Conservation (phyloP, 1,139 yeast genomes). For the Pichia inconspicua region DNA sequence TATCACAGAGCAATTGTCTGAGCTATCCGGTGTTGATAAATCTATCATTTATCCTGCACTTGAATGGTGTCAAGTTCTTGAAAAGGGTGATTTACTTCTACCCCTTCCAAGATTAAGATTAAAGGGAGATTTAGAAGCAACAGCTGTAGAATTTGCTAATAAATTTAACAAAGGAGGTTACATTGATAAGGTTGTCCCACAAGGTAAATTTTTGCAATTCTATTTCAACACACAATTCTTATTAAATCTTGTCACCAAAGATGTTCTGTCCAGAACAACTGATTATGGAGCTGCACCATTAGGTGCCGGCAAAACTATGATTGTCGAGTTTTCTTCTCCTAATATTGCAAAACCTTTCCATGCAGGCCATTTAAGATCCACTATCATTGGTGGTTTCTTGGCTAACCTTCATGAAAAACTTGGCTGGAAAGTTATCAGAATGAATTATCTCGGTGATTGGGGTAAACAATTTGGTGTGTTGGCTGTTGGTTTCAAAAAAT, state of each 20-base stretch:
- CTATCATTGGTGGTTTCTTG: conserved; percentile 96
- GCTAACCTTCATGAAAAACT: conserved; percentile 81
- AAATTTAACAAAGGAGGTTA: conserved; percentile 60
- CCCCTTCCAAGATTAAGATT: conserved; percentile 91
- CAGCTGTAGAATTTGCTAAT: conserved; percentile 79
- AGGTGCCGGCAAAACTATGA: conserved; percentile 64
- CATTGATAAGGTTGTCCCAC: conserved; percentile 64
- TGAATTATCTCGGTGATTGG: conserved; percentile 98
- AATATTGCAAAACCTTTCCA: conserved; percentile 99
- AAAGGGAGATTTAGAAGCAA: conserved; percentile 62
- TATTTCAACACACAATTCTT: conserved; percentile 64
- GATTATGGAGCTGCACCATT: conserved; percentile 70
- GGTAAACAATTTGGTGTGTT: conserved; percentile 96
- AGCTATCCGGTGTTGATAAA: conserved; percentile 64
- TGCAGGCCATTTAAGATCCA: conserved; percentile 97
- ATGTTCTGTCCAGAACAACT: conserved; percentile 51
- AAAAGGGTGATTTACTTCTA: conserved; percentile 86
- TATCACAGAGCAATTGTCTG: conserved; percentile 69
- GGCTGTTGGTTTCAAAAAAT: conserved; percentile 84
- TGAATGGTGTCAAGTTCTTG: conserved; percentile 80
- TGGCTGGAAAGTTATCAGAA: conserved; percentile 85
- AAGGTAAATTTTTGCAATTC: conserved; percentile 90
- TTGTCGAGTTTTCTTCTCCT: conserved; percentile 93
- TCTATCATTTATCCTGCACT: conserved; percentile 72
- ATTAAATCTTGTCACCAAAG: conserved; percentile 63